These are phyloP conservation scores for Petunia secreta DNA, from an alignment of 257 asterid genomes.

Conservation along the genomic window DNA sequence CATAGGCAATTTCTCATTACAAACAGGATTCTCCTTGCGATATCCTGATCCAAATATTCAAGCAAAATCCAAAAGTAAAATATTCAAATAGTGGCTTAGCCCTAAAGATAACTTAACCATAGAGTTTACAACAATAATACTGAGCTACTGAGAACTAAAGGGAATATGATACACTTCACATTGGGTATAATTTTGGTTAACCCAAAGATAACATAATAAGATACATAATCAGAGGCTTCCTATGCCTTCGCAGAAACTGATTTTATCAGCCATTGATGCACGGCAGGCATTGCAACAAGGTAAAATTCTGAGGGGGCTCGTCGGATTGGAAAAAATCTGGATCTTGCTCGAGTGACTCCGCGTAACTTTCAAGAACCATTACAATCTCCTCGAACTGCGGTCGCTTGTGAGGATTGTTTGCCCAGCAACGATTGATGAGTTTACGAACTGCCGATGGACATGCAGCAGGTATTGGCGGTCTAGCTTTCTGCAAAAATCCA, in stretches of 20 bases:
- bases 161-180: slow-evolving; percentile 26
- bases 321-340: slow-evolving; percentile 65
- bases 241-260: slow-evolving; percentile 44
- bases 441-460: slow-evolving; percentile 69
- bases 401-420: slow-evolving; percentile 76
- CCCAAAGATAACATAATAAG: slow-evolving; percentile 1
- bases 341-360: slow-evolving; percentile 63
- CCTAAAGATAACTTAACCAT: background rate
- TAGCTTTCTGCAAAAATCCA: slow-evolving; percentile 61
- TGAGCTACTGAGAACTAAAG: background rate
- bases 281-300: slow-evolving; percentile 60
- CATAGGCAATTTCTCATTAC: background rate
- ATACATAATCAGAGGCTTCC: slow-evolving; percentile 22
- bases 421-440: slow-evolving; percentile 87
- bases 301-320: slow-evolving; percentile 43
- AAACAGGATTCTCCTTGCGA: slow-evolving; percentile 9
- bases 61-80: background rate
- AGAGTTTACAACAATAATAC: background rate
- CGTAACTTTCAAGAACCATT: slow-evolving; percentile 56
- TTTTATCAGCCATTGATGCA: slow-evolving; percentile 44
- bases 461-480: slow-evolving; percentile 82
- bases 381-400: slow-evolving; percentile 90
- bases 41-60: slow-evolving; percentile 1
- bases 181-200: slow-evolving; percentile 21
- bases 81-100: background rate